These are phyloP conservation scores for Penicillium simplicissimum DNA, from an alignment of 495 filamentous ascomycete genomes.

Conservation along the genomic window DNA sequence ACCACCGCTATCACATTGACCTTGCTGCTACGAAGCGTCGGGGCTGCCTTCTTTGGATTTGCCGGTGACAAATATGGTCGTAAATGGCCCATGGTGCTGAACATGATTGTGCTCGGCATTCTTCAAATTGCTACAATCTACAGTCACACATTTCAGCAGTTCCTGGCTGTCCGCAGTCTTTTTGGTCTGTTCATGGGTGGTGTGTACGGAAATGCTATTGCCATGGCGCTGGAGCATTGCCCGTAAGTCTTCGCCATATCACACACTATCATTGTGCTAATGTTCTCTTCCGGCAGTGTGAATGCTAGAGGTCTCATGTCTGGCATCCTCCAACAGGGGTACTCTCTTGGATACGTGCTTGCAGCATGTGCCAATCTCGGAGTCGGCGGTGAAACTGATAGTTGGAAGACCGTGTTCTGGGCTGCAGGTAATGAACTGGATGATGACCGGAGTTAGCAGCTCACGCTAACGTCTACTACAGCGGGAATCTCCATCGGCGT, in stretches of 20 bases:
- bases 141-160: conserved; percentile 62
- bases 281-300: conserved; percentile 24
- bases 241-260: conserved; percentile 40
- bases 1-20: conserved; percentile 74
- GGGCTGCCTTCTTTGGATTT: conserved; percentile 70
- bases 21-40: conserved; percentile 67
- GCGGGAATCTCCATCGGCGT: conserved; percentile 64
- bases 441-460: background rate
- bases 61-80: conserved; percentile 74
- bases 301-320: conserved; percentile 74
- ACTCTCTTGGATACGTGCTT: conserved; percentile 72
- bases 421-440: conserved; percentile 39
- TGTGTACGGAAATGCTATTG: conserved; percentile 78
- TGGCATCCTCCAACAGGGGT: conserved; percentile 76
- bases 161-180: conserved; percentile 66
- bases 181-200: conserved; percentile 87
- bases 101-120: conserved; percentile 63
- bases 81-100: conserved; percentile 78
- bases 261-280: background rate
- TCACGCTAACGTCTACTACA: conserved; percentile 5
- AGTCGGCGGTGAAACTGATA: conserved; percentile 55
- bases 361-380: conserved; percentile 71
- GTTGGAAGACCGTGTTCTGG: conserved; percentile 67
- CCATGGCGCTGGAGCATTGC: conserved; percentile 78
- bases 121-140: conserved; percentile 77